These are phyloP conservation scores for Arachnopeziza araneosa DNA, from an alignment of 2,329 filamentous ascomycete species.

Conservation along the genomic window DNA sequence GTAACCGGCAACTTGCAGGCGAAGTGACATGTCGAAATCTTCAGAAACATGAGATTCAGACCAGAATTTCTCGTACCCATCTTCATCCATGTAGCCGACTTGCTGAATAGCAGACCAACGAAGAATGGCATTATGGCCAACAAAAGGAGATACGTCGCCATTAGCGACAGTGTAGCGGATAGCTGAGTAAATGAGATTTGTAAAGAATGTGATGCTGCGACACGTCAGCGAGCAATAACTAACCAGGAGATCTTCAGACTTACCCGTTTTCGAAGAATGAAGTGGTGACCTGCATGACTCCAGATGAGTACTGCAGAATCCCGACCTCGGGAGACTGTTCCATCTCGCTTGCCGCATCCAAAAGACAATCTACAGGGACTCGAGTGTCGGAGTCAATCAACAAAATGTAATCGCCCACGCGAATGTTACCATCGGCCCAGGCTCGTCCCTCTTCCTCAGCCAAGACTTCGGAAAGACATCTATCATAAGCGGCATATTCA, in stretches of 20 bases:
- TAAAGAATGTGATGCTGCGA: constrained; percentile 64
- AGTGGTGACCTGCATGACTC: constrained; percentile 70
- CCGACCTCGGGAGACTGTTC: constrained; percentile 62
- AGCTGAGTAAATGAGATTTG: constrained; percentile 69
- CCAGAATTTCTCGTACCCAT: constrained; percentile 35
- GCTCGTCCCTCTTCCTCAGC: constrained; percentile 44
- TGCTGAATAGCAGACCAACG: constrained; percentile 62
- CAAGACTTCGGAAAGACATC: constrained; percentile 44
- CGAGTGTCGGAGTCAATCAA: constrained; percentile 66
- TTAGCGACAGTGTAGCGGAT: constrained; percentile 66
- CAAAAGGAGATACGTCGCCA: constrained; percentile 60
- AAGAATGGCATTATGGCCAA: constrained; percentile 72
- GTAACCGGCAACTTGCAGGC: constrained; percentile 64
- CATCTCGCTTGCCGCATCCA: constrained; percentile 57
- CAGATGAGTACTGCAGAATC: constrained; percentile 67
- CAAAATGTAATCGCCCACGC: constrained; percentile 58
- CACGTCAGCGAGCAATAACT: neutral
- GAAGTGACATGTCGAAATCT: constrained; percentile 71
- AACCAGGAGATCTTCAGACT: neutral
- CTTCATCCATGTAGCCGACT: constrained; percentile 47
- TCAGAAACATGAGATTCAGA: constrained; percentile 56
- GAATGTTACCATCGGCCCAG: constrained; percentile 56
- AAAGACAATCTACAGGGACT: constrained; percentile 30
- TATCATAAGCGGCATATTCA: constrained; percentile 42
- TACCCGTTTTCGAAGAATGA: constrained; percentile 67